Conservation (phyloP, 75 land plant genomes). For the Sequoia sempervirens region DNA sequence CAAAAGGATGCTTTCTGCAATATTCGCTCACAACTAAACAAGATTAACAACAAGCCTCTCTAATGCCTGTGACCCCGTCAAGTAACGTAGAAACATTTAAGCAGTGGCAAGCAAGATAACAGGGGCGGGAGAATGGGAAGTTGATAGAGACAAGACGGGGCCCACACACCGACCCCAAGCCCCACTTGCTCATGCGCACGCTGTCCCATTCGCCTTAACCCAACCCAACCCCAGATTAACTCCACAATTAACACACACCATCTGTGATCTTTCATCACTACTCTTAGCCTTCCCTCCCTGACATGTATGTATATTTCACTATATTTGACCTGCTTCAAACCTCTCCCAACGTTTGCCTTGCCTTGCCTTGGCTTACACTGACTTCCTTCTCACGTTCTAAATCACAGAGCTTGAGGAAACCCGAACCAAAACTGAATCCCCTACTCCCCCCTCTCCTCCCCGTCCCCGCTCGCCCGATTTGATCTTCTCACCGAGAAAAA, state of each 20-base stretch:
- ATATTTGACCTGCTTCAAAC: slow-evolving; percentile 6
- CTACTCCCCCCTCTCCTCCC: no score
- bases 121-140: neutral
- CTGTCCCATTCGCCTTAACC: slow-evolving; percentile 6
- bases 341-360: neutral
- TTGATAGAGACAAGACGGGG: neutral
- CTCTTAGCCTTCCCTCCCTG: no score
- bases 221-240: neutral
- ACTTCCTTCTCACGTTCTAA: neutral
- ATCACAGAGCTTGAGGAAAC: neutral
- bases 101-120: neutral
- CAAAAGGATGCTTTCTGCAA: neutral
- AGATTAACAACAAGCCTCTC: no score
- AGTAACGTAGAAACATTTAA: neutral
- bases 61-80: neutral
- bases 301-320: neutral
- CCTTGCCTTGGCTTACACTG: no score
- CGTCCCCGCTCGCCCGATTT: no score
- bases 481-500: no score
- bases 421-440: no score
- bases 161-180: slow-evolving; percentile 4
- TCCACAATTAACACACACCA: neutral
- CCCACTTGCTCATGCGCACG: slow-evolving; percentile 15
- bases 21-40: neutral
- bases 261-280: neutral